A percentile compares a stretch with the other conserved stretches of the same genome.
phyloP scores from a whole-genome alignment of 306 rosid genomes.

The barrel medic (Medicago truncatula) region MtrunA17r5.0-ANR NC_053049.1:2623001-2623500 shows the following conservation, averaged over 20 bases:
- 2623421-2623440: conserved; percentile 47
- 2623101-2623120: conserved; percentile 87
- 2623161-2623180: neutral
- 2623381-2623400: conserved; percentile 3
- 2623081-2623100: conserved; percentile 72
- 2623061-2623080: conserved; percentile 78
- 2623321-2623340: conserved; percentile 41
- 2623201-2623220: neutral
- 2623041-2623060: conserved; percentile 51
- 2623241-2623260: conserved; percentile 75
- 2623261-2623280: conserved; percentile 70
- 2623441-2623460: conserved; percentile 52
- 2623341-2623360: conserved; percentile 56
- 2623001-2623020: neutral
- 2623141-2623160: neutral
- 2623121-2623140: conserved; percentile 76
- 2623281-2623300: conserved; percentile 67
- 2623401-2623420: neutral
- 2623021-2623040: neutral
- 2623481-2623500: conserved; percentile 86
- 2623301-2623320: conserved; percentile 73
- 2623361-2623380: conserved; percentile 27
- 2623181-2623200: neutral
- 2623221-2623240: conserved; percentile 40
- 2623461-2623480: conserved; percentile 68